These are phyloP conservation scores for Clavulina sp. DNA, from an alignment of 768 basidiomycete genomes.

Conservation along the genomic window DNA sequence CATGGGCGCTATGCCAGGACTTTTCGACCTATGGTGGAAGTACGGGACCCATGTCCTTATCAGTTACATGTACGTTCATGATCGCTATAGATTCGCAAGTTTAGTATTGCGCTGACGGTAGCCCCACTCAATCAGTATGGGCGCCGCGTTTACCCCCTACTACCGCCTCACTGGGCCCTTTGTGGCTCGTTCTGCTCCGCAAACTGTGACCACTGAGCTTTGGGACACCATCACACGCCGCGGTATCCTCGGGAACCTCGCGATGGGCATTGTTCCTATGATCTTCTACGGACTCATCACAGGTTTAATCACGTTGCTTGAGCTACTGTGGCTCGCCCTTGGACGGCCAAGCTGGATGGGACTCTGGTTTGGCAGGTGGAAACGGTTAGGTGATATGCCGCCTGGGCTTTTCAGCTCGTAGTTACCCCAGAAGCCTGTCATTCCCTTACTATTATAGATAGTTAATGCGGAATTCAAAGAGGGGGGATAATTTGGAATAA, in stretches of 20 bases:
- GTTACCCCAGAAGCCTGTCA: too few species aligned
- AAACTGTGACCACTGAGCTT: conserved; percentile 35
- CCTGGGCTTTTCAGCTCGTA: too few species aligned
- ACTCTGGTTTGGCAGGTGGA: too few species aligned
- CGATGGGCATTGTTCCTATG: conserved; percentile 43
- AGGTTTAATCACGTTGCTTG: conserved; percentile 10
- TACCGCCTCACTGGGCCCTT: conserved; percentile 41
- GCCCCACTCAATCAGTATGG: conserved; percentile 27
- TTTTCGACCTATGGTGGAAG: conserved; percentile 29
- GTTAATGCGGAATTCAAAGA: too few species aligned
- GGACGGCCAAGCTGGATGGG: too few species aligned
- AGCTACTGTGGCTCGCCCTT: neutral
- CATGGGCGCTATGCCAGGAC: conserved; percentile 34
- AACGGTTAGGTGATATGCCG: too few species aligned
- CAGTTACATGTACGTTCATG: conserved; percentile 32
- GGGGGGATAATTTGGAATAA: too few species aligned
- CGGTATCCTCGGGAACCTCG: conserved; percentile 34
- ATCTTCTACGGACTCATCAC: conserved; percentile 25
- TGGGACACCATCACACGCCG: conserved; percentile 42
- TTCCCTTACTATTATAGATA: too few species aligned
- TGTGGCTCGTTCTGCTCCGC: conserved; percentile 23
- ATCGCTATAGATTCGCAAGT: neutral
- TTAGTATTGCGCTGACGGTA: neutral
- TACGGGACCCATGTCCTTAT: conserved; percentile 34
- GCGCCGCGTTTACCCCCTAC: conserved; percentile 40